A percentile compares a stretch with the other conserved stretches of the same genome.
phyloP scores from a whole-genome alignment of 2,329 filamentous ascomycete genomes.

The Coniochaeta pulveracea region DNA sequence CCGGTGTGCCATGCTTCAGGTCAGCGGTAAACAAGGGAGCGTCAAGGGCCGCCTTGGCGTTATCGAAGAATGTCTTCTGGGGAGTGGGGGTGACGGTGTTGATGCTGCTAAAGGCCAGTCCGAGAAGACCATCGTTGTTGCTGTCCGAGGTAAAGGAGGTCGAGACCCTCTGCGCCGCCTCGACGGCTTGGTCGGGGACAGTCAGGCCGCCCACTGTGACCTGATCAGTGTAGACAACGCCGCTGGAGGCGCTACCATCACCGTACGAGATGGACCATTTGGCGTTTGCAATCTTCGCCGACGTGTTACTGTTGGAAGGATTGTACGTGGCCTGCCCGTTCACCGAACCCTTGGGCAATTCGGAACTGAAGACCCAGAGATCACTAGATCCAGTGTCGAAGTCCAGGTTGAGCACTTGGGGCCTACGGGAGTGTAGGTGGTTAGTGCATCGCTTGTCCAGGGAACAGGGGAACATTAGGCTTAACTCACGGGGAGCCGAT shows the following conservation, averaged over 20 bases:
- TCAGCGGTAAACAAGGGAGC: conserved; percentile 21
- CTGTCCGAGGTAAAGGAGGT: conserved; percentile 23
- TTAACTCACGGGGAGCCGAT: conserved; percentile 29
- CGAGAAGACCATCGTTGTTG: conserved; percentile 29
- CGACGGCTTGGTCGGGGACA: conserved; percentile 28
- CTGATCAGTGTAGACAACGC: conserved; percentile 29
- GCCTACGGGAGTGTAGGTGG: no score
- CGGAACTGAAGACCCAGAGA: conserved; percentile 33
- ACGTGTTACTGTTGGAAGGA: conserved; percentile 24
- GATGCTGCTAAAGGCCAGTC: conserved; percentile 28
- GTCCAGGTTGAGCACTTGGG: conserved; percentile 17
- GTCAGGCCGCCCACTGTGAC: conserved; percentile 29
- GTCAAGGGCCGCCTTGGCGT: conserved; percentile 16
- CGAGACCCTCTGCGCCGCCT: conserved; percentile 28
- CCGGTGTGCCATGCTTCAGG: conserved; percentile 19
- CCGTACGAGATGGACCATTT: conserved; percentile 31
- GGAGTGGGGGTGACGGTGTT: conserved; percentile 28
- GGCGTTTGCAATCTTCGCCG: conserved; percentile 22
- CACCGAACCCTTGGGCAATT: conserved; percentile 19
- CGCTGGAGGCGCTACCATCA: conserved; percentile 28
- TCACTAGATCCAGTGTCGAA: conserved; percentile 22
- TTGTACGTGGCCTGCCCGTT: conserved; percentile 28
- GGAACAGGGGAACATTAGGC: no score
- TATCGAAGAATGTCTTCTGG: conserved; percentile 33
- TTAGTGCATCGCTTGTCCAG: no score